These are phyloP conservation scores for Ceratocystis alfenasii DNA, from an alignment of 2,329 filamentous ascomycete genomes.

Conservation along the genomic window DNA sequence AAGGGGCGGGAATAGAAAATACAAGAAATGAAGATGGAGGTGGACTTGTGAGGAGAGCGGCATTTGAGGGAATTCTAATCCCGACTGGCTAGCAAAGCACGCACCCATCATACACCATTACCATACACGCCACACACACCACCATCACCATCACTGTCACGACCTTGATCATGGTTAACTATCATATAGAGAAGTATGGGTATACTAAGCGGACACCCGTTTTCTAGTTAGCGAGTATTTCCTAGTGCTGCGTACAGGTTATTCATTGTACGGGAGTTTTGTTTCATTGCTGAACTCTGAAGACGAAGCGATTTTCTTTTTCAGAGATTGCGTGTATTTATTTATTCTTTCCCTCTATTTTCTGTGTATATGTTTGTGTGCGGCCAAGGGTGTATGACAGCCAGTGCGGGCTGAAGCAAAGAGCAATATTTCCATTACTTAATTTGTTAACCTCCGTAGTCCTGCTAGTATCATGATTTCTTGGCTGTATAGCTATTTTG, in stretches of 20 bases:
- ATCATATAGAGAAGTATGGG: background rate
- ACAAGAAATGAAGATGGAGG: background rate
- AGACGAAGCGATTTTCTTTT: background rate
- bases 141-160: background rate
- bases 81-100: background rate
- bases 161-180: background rate
- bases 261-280: background rate
- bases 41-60: background rate
- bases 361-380: background rate
- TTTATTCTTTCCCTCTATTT: background rate
- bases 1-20: background rate
- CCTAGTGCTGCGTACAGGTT: background rate
- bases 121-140: background rate
- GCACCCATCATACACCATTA: background rate
- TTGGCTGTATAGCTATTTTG: background rate
- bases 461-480: slow-evolving; percentile 10
- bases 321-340: background rate
- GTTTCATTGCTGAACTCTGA: slow-evolving; percentile 3
- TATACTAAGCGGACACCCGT: background rate
- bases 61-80: background rate
- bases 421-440: slow-evolving; percentile 4
- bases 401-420: background rate
- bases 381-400: background rate
- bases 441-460: background rate
- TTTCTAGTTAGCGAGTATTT: slow-evolving; percentile 9